Evolutionary conservation across 768 basidiomycete genomes (phyloP).

Genomic region (Boletus subparvulus): DNA sequence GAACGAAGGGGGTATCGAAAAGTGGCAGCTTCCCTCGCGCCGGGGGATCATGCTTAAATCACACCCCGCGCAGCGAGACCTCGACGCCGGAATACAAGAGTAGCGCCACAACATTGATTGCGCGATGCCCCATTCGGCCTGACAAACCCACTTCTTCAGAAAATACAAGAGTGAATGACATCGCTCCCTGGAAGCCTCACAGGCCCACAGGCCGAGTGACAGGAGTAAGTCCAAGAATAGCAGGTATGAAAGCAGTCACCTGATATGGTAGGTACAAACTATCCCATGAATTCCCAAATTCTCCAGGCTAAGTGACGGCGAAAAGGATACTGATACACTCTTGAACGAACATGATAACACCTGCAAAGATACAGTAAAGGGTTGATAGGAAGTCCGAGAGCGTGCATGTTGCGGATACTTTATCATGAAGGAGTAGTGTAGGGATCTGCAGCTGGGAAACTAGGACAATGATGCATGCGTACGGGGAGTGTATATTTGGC

Average conservation of each 20-base stretch:
- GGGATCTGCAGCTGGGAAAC: conserved; percentile 4
- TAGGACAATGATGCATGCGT: conserved; percentile 12
- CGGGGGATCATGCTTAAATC: conserved; percentile 16
- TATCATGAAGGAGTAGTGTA: not conserved
- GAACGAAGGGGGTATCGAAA: conserved; percentile 17
- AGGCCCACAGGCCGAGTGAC: not conserved
- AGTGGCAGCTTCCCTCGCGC: not conserved
- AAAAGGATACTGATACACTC: conserved; percentile 19
- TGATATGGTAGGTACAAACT: conserved; percentile 26
- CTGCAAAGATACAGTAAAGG: conserved; percentile 11
- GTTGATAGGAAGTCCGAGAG: conserved; percentile 2
- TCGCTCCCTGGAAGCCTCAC: not conserved
- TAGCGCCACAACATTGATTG: not conserved
- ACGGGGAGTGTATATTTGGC: conserved; percentile 25
- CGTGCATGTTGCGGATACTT: conserved; percentile 7
- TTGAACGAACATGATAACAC: conserved; percentile 4
- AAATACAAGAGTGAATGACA: conserved; percentile 26
- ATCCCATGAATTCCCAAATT: not conserved
- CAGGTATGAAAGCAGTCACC: conserved; percentile 31
- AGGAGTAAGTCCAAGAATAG: conserved; percentile 22
- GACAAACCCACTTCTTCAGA: conserved; percentile 25
- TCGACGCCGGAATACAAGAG: conserved; percentile 21
- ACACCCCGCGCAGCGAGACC: not conserved
- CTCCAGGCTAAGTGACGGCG: not conserved
- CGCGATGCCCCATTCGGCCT: conserved; percentile 1